These are phyloP conservation scores for Athelia sp. DNA, from an alignment of 1,284 basidiomycete genomes.

Conservation along the genomic window DNA sequence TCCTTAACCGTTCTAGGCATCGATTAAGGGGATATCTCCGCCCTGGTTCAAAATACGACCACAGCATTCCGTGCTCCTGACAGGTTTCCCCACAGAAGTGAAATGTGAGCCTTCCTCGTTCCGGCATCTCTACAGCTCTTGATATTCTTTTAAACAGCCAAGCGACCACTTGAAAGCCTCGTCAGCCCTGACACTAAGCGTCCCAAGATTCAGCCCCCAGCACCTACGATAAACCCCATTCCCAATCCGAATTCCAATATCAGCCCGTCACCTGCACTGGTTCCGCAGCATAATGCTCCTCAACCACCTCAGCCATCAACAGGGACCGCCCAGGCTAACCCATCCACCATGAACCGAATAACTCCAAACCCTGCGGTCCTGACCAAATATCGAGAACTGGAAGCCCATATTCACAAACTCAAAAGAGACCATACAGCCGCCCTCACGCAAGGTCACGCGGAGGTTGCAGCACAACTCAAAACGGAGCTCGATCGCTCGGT, in stretches of 20 bases:
- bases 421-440: background rate
- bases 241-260: background rate
- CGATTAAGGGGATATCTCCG: conserved; percentile 19
- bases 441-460: background rate
- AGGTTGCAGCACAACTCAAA: background rate
- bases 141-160: conserved; percentile 9
- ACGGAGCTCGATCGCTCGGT: background rate
- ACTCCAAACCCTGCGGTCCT: background rate
- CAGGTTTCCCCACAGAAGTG: conserved; percentile 36
- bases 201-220: conserved; percentile 3
- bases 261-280: background rate
- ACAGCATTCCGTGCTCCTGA: conserved; percentile 41
- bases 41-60: conserved; percentile 54
- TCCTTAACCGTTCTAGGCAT: conserved; percentile 7
- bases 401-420: background rate
- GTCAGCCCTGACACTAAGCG: conserved; percentile 1
- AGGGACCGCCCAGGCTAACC: background rate
- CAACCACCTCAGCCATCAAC: background rate
- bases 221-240: conserved; percentile 2
- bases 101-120: conserved; percentile 28
- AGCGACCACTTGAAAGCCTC: conserved; percentile 4
- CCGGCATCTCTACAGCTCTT: background rate
- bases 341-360: background rate
- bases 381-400: background rate
- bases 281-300: background rate